Percentiles rank a stretch among this genome's conserved stretches.
phyloP scores from a whole-genome alignment of 1,284 basidiomycete species.

The Peniophora sp. region DNA sequence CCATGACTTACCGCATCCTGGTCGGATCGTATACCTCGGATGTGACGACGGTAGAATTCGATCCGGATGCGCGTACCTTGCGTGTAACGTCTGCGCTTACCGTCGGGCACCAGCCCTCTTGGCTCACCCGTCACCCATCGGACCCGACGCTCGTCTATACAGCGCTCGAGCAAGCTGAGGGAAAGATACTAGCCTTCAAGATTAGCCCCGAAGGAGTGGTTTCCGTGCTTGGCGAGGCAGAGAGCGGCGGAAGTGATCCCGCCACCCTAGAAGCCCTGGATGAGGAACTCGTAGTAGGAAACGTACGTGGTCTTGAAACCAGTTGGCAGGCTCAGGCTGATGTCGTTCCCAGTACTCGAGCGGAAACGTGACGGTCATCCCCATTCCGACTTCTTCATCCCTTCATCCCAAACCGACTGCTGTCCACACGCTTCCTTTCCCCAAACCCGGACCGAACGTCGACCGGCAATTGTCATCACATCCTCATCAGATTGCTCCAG shows the following conservation, averaged over 20 bases:
- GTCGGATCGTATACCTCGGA: constrained; percentile 58
- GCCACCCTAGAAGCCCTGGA: constrained; percentile 46
- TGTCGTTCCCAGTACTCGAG: constrained; percentile 45
- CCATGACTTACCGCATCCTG: constrained; percentile 39
- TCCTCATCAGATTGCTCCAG: constrained; percentile 55
- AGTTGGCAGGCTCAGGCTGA: neutral
- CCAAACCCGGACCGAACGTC: constrained; percentile 47
- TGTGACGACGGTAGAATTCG: constrained; percentile 41
- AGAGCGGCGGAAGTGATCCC: constrained; percentile 53
- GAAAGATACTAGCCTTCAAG: constrained; percentile 47
- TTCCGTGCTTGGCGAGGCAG: constrained; percentile 32
- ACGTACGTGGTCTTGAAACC: constrained; percentile 55
- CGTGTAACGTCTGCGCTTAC: constrained; percentile 32
- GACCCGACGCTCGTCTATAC: constrained; percentile 46
- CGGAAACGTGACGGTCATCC: constrained; percentile 43
- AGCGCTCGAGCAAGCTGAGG: constrained; percentile 50
- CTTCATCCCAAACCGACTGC: constrained; percentile 18
- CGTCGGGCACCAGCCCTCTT: constrained; percentile 61
- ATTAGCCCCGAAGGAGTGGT: constrained; percentile 37
- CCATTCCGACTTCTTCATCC: constrained; percentile 38
- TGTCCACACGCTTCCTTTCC: constrained; percentile 15
- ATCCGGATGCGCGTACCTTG: constrained; percentile 30
- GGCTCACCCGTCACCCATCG: constrained; percentile 53
- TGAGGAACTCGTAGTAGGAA: constrained; percentile 51
- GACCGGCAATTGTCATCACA: constrained; percentile 60